Conservation (phyloP, 2,329 filamentous ascomycete species). For the Fusarium caatingaense region DNA sequence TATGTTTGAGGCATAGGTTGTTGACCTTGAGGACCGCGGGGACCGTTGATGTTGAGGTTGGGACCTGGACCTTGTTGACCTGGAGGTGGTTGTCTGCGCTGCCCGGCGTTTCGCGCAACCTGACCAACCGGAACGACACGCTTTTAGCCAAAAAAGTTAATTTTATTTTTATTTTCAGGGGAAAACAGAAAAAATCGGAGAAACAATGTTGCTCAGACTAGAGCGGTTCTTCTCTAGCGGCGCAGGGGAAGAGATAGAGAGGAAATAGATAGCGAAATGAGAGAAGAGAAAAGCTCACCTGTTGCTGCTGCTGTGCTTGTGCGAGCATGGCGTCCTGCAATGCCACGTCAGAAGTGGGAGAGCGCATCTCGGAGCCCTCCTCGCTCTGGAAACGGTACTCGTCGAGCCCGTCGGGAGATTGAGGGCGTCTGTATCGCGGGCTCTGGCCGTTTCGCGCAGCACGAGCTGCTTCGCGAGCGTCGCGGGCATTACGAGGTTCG, state of each 20-base stretch:
- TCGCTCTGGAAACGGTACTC: constrained; percentile 41
- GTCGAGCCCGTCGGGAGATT: constrained; percentile 43
- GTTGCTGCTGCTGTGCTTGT: constrained; percentile 45
- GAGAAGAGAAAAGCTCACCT: constrained; percentile 31
- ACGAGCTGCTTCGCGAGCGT: constrained; percentile 42
- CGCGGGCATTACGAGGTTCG: constrained; percentile 42
- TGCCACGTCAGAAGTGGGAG: constrained; percentile 45
- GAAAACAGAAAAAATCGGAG: constrained; percentile 7
- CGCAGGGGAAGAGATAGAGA: neutral
- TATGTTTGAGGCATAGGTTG: constrained; percentile 40
- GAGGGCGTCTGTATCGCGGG: constrained; percentile 42
- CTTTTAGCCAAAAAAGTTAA: constrained; percentile 33
- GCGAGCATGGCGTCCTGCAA: constrained; percentile 47
- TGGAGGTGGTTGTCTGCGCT: constrained; percentile 36
- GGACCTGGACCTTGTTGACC: constrained; percentile 16
- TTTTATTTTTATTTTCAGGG: constrained; percentile 1
- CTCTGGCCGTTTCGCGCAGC: constrained; percentile 41
- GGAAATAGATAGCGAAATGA: neutral
- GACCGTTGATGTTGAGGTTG: constrained; percentile 23
- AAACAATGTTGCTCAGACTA: constrained; percentile 24
- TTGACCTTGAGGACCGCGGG: constrained; percentile 19
- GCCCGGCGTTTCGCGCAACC: constrained; percentile 32
- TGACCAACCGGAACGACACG: constrained; percentile 46
- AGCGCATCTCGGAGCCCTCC: constrained; percentile 41
- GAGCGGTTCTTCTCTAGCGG: neutral